Evolutionary conservation across 2,329 filamentous ascomycete species (phyloP).

Genomic region (Cryphonectria nitschkei): DNA sequence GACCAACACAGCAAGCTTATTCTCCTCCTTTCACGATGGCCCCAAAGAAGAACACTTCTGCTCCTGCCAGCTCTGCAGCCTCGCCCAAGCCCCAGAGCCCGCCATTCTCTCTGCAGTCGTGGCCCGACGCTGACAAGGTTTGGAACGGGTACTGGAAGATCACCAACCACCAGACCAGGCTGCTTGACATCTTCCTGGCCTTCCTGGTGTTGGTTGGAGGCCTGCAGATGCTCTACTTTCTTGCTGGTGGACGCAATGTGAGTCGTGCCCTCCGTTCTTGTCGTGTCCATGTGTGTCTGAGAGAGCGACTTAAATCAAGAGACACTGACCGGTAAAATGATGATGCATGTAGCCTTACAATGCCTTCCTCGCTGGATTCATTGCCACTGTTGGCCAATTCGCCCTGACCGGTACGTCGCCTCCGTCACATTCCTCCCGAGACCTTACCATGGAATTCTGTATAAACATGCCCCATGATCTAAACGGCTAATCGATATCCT

Average conservation of each 20-base stretch:
- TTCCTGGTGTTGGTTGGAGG: constrained; percentile 85
- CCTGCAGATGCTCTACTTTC: constrained; percentile 93
- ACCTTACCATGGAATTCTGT: background rate
- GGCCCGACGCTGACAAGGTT: constrained; percentile 43
- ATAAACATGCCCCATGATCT: too few relatives aligned
- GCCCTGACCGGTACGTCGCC: constrained; percentile 78
- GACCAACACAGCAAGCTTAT: background rate
- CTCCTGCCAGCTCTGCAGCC: constrained; percentile 5
- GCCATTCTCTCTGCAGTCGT: background rate
- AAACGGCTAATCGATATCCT: constrained; percentile 14
- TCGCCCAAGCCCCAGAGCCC: constrained; percentile 7
- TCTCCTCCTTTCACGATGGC: constrained; percentile 14
- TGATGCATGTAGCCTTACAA: constrained; percentile 81
- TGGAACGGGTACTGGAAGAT: constrained; percentile 76
- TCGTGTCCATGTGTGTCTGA: background rate
- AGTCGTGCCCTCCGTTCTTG: constrained; percentile 42
- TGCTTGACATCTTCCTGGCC: constrained; percentile 87
- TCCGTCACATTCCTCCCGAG: background rate
- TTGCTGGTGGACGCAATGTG: constrained; percentile 89
- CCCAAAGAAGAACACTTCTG: constrained; percentile 26
- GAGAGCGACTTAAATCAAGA: background rate
- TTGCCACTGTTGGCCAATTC: constrained; percentile 93
- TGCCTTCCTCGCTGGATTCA: constrained; percentile 94
- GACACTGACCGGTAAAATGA: constrained; percentile 28
- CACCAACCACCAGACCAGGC: constrained; percentile 88